Conservation (phyloP, 108 stramenopile genomes). For the Stephanodiscus minutulus region DNA sequence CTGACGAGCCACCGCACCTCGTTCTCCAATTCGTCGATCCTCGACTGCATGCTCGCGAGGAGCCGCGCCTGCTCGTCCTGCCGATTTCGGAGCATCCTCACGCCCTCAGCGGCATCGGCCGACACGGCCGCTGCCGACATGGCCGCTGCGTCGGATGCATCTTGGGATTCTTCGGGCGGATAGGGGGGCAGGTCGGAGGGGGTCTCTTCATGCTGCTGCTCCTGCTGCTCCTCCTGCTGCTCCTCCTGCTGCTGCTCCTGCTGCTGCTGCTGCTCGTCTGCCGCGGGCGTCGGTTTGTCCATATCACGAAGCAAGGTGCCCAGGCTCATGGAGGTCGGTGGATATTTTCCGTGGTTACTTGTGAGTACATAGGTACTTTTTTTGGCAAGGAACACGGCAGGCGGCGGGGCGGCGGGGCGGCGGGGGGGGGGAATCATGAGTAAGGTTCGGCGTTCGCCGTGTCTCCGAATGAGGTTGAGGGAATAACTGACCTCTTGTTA, state of each 20-base stretch:
- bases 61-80: background rate
- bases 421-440: no score
- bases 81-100: background rate
- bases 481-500: no score
- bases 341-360: no score
- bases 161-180: background rate
- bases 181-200: background rate
- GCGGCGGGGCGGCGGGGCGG: no score
- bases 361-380: no score
- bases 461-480: no score
- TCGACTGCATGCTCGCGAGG: background rate
- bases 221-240: no score
- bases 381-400: no score
- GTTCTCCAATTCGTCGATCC: background rate
- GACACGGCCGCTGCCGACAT: background rate
- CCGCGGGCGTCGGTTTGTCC: background rate
- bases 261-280: background rate
- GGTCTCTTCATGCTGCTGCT: no score
- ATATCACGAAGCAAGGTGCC: background rate
- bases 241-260: background rate
- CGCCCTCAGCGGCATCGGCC: background rate
- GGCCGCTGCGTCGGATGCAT: background rate
- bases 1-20: background rate
- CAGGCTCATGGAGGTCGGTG: background rate
- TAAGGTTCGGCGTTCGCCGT: no score